A percentile compares a stretch with the other conserved stretches of the same genome.
Conservation (phyloP, 768 basidiomycete genomes). For the Tulasnella sp. region DNA sequence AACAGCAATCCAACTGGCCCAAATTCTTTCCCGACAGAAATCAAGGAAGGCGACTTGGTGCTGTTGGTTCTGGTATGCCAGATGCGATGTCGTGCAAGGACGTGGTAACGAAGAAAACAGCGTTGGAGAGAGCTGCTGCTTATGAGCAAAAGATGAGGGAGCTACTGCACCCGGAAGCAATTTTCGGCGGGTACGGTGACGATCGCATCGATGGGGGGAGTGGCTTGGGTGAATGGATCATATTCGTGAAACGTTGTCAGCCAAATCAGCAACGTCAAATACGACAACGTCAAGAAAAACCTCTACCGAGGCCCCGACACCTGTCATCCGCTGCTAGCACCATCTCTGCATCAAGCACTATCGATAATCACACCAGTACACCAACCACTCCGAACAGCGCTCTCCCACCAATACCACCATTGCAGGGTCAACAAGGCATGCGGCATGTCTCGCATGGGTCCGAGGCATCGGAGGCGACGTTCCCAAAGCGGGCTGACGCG, state of each 20-base stretch:
- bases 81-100: conserved; percentile 21
- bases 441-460: conserved; percentile 11
- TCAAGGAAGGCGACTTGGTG: not conserved
- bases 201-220: not conserved
- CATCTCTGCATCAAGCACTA: conserved; percentile 1
- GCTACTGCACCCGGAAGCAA: conserved; percentile 16
- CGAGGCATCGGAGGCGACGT: conserved; percentile 9
- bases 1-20: no score
- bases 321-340: not conserved
- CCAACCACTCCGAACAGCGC: no score
- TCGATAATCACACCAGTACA: not conserved
- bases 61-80: conserved; percentile 5
- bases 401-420: not conserved
- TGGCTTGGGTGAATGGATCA: conserved; percentile 23
- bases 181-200: no score
- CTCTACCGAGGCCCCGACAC: not conserved
- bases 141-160: conserved; percentile 25
- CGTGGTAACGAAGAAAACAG: conserved; percentile 15
- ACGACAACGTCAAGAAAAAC: no score
- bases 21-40: no score
- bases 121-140: conserved; percentile 22
- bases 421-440: not conserved
- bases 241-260: conserved; percentile 5
- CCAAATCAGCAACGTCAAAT: not conserved
- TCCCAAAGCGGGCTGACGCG: conserved; percentile 10